Evolutionary conservation across 2,329 filamentous ascomycete species (phyloP).

Genomic region (Pyricularia pennisetigena): DNA sequence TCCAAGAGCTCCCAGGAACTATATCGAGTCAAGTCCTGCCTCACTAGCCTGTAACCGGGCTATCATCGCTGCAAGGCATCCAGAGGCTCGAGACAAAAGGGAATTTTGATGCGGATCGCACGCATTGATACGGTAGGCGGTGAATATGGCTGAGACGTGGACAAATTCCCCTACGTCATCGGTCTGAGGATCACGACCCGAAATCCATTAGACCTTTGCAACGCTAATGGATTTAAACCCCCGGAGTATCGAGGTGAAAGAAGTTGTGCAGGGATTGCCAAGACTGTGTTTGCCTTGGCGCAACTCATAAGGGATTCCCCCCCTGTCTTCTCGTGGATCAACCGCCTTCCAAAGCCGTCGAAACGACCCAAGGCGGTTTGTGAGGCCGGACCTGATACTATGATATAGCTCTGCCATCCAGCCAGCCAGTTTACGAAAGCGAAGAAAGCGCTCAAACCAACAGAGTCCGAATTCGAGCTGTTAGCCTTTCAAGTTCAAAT

Average conservation of each 20-base stretch:
- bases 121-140: neutral
- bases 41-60: no score
- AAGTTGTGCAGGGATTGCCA: neutral
- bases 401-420: no score
- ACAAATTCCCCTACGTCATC: neutral
- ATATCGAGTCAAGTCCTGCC: neutral
- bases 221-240: neutral
- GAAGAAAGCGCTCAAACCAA: no score
- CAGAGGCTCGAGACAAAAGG: no score
- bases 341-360: no score
- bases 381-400: neutral
- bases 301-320: neutral
- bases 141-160: neutral
- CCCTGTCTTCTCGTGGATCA: neutral
- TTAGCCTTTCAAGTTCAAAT: no score
- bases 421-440: no score
- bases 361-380: neutral
- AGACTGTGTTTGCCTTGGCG: neutral
- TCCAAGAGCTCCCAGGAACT: neutral
- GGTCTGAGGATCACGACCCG: neutral
- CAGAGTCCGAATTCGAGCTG: no score
- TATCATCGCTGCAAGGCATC: no score
- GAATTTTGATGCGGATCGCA: no score
- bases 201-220: neutral
- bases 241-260: neutral